Percentiles rank a stretch among this genome's conserved stretches.
phyloP scores from a whole-genome alignment of 164 flowering plant species.

The Cinnamomum micranthum region DNA sequence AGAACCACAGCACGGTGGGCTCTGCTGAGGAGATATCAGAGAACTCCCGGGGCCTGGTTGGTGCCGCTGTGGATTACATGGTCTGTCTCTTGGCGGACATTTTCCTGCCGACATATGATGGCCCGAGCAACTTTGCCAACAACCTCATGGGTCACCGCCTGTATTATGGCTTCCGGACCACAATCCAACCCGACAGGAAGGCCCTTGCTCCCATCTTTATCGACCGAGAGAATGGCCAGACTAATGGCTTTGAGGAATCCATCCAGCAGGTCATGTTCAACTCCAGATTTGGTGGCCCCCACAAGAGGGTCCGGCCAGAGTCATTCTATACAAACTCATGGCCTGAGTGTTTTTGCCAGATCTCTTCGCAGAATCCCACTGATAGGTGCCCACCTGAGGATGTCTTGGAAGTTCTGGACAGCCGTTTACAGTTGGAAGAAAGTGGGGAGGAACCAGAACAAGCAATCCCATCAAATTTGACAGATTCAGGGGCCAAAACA shows the following conservation, averaged over 20 bases:
- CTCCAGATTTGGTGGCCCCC: slow-evolving; percentile 86
- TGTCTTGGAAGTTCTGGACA: slow-evolving; percentile 49
- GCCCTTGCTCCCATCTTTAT: slow-evolving; percentile 84
- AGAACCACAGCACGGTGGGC: slow-evolving; percentile 79
- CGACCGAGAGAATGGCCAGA: slow-evolving; percentile 63
- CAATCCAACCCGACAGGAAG: slow-evolving; percentile 82
- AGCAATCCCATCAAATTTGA: background rate
- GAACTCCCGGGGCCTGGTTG: slow-evolving; percentile 66
- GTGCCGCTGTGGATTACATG: slow-evolving; percentile 99
- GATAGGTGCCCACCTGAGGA: slow-evolving; percentile 84
- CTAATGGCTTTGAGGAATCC: slow-evolving; percentile 76
- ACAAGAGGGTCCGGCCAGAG: slow-evolving; percentile 76
- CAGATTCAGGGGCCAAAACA: background rate
- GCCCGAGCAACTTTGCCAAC: slow-evolving; percentile 99
- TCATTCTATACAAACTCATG: slow-evolving; percentile 96
- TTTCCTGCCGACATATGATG: slow-evolving; percentile 98
- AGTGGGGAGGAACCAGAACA: slow-evolving; percentile 14
- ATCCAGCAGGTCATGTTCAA: slow-evolving; percentile 65
- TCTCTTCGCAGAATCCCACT: slow-evolving; percentile 55
- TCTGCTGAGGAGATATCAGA: slow-evolving; percentile 55
- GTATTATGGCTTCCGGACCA: slow-evolving; percentile 91
- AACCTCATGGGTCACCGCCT: slow-evolving; percentile 95
- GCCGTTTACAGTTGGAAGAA: slow-evolving; percentile 37
- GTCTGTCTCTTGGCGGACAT: slow-evolving; percentile 95
- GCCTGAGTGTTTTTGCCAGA: slow-evolving; percentile 97